These are phyloP conservation scores for Mitragyna speciosa DNA, from an alignment of 257 asterid species.

Conservation along the genomic window DNA sequence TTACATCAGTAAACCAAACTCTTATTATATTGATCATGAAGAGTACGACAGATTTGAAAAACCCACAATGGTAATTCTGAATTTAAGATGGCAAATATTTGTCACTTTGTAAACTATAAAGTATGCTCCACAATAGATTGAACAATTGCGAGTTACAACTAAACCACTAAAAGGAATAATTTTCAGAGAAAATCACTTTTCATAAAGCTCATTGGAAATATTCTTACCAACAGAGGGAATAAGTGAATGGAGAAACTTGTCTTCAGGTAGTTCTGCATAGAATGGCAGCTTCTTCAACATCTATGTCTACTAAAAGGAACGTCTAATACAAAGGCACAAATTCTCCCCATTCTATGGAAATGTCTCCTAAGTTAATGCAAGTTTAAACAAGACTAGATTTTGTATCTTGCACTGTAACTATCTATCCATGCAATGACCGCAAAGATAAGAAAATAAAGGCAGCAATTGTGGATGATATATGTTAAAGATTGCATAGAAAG, in stretches of 20 bases:
- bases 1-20: not conserved
- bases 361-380: not conserved
- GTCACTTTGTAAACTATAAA: not conserved
- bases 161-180: not conserved
- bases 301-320: not conserved
- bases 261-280: not conserved
- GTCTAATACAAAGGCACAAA: not conserved
- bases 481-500: not conserved
- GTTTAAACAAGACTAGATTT: not conserved
- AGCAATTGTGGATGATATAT: not conserved
- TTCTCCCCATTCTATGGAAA: not conserved
- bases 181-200: not conserved
- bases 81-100: not conserved
- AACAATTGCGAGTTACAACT: not conserved
- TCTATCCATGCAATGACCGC: not conserved
- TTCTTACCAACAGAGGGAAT: not conserved
- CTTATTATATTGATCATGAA: too few relatives aligned
- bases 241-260: not conserved
- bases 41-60: not conserved
- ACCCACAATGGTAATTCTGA: not conserved
- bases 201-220: not conserved
- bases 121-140: not conserved
- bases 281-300: not conserved
- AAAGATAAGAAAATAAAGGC: not conserved
- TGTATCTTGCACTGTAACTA: not conserved